A percentile compares a stretch with the other conserved stretches of the same genome.
These are phyloP conservation scores for Arthrobotrys entomopaga DNA, from an alignment of 2,329 filamentous ascomycete genomes.

Conservation along the genomic window DNA sequence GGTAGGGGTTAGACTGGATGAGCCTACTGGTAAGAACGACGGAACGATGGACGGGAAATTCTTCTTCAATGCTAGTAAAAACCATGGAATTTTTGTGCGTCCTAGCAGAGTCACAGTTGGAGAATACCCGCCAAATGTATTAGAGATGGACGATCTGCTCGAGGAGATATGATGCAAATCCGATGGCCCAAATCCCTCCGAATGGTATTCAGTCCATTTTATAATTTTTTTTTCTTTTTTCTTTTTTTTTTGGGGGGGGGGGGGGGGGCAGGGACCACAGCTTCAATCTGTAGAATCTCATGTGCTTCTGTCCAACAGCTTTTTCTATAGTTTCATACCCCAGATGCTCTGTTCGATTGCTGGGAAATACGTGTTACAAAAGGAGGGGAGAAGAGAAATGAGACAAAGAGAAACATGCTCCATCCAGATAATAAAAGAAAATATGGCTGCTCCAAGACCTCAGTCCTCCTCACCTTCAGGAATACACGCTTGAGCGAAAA, in stretches of 20 bases:
- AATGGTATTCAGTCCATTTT: too few relatives aligned
- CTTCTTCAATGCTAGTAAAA: slow-evolving; percentile 75
- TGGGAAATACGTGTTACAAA: too few relatives aligned
- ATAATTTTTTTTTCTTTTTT: too few relatives aligned
- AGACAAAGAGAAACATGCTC: too few relatives aligned
- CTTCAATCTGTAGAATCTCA: too few relatives aligned
- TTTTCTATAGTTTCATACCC: too few relatives aligned
- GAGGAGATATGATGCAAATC: slow-evolving; percentile 74
- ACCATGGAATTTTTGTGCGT: slow-evolving; percentile 80
- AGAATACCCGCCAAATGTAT: slow-evolving; percentile 69
- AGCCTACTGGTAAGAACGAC: slow-evolving; percentile 84
- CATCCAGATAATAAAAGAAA: not conserved
- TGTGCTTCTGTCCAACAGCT: too few relatives aligned
- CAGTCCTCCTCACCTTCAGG: slow-evolving; percentile 24
- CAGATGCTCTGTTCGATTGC: too few relatives aligned
- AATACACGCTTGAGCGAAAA: slow-evolving; percentile 86
- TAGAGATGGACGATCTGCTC: slow-evolving; percentile 72
- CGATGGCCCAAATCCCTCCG: slow-evolving; percentile 63
- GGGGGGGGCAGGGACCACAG: too few relatives aligned
- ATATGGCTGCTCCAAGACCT: not conserved
- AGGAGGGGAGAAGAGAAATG: too few relatives aligned
- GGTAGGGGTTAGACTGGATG: slow-evolving; percentile 80
- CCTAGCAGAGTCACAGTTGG: slow-evolving; percentile 81
- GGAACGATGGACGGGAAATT: slow-evolving; percentile 74
- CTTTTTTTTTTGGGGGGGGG: too few relatives aligned